Evolutionary conservation across 768 basidiomycete species (phyloP).

Genomic region (Ramaria rubella): DNA sequence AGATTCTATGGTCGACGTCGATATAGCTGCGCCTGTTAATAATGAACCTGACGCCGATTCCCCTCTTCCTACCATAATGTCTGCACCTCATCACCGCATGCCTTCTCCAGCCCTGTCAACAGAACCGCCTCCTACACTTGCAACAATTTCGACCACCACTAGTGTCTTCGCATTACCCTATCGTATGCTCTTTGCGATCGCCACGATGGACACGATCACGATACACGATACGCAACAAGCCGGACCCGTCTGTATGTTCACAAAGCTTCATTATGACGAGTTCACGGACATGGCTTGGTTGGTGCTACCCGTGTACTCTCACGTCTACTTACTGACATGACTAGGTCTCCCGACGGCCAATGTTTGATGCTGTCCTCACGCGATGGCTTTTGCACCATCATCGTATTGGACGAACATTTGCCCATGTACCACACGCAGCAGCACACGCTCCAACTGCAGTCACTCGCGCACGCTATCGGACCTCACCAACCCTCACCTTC

Average conservation of each 20-base stretch:
- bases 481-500: constrained; percentile 26
- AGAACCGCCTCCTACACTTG: constrained; percentile 53
- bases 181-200: constrained; percentile 90
- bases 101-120: constrained; percentile 47
- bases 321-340: constrained; percentile 1
- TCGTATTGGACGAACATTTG: constrained; percentile 92
- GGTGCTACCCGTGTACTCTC: constrained; percentile 24
- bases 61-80: constrained; percentile 25
- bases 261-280: constrained; percentile 93
- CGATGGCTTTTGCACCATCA: constrained; percentile 95
- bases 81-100: constrained; percentile 41
- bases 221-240: constrained; percentile 98
- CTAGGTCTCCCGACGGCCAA: constrained; percentile 94
- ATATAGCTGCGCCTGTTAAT: constrained; percentile 40
- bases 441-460: constrained; percentile 82
- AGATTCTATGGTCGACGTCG: constrained; percentile 55
- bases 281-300: constrained; percentile 97
- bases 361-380: constrained; percentile 84
- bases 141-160: constrained; percentile 34
- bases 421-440: constrained; percentile 86
- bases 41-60: constrained; percentile 22
- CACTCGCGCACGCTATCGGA: constrained; percentile 63
- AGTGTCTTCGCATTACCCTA: constrained; percentile 88
- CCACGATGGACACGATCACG: constrained; percentile 91
- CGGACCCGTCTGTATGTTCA: constrained; percentile 83